Evolutionary conservation across 345 rosid genomes (phyloP), one percentile per base, ranked within the genome.

Genomic region (Pistacia integerrima): DNA sequence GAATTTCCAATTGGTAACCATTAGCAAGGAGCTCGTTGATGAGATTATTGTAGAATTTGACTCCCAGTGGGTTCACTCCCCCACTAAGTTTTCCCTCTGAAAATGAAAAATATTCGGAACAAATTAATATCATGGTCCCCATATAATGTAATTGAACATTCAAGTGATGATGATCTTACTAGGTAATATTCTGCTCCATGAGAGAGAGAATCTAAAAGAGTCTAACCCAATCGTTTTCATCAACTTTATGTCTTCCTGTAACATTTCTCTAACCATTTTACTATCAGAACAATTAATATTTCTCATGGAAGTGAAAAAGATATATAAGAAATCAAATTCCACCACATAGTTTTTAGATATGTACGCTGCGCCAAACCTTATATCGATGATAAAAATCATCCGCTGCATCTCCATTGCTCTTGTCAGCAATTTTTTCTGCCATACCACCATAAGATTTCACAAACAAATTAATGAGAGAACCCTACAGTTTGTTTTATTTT

Each of bases 11-110:
- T 36, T 46, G 5, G 25, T 44, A 41, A 80, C 84, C 84, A 28
- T 81, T 77, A 28, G 77, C 64, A 9, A 81, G 44, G 35, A 77
- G 81, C 44, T 81, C 77, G 16, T 81, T 20, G 67, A 81, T 77
- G 44, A 81, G 75, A 38, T 69, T 4, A 17, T 77, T 77, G 75
- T 81, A 77, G 75, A 77, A 81, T 52, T 74, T 63, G 61, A 76
- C 61, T 41, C 91, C 93, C 0, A 76, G 48, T 28, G 70, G 77
- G 67, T 82, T 89, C 59, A 89, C 86, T 69, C 88, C 83, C 38
- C 81, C 85, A 20, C 80, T 78, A 63, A 84, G 61, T 35, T 68
- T 86, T 67, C 91, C 93, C 58, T 73, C 67, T 73, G 44, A 16
- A 61, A 73, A 30, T 30, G 0, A 17, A 22, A 9, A 13, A 22